phyloP scores from a whole-genome alignment of 2,329 filamentous ascomycete genomes.

The Xylaria digitata region DNA sequence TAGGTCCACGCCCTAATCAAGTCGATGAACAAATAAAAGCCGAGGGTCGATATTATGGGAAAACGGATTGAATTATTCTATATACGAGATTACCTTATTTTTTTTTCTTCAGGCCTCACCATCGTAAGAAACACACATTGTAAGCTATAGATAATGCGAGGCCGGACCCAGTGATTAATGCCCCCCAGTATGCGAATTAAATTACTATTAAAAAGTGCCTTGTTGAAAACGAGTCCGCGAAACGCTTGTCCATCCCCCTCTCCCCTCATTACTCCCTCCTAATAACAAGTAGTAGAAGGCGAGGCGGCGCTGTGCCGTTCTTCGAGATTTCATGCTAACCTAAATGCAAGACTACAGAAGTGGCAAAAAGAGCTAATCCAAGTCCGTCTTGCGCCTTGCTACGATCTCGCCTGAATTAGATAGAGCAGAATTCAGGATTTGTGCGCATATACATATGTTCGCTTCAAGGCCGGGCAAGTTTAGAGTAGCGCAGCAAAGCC shows the following conservation, averaged over 20 bases:
- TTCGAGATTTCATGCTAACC: not conserved
- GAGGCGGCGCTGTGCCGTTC: not conserved
- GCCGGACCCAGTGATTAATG: not conserved
- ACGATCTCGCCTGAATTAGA: not conserved
- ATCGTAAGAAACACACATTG: not conserved
- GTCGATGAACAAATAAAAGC: too few species aligned
- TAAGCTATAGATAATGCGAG: not conserved
- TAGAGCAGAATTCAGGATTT: not conserved
- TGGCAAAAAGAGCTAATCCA: not conserved
- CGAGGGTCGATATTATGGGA: not conserved
- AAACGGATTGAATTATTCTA: slow-evolving; percentile 24
- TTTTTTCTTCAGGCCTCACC: not conserved
- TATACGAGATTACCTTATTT: slow-evolving; percentile 14
- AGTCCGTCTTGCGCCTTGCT: not conserved
- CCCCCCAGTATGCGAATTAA: slow-evolving; percentile 15
- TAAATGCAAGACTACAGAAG: not conserved
- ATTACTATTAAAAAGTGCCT: slow-evolving; percentile 19
- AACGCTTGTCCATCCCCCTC: not conserved
- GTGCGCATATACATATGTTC: not conserved
- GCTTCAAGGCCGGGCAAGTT: slow-evolving; percentile 25
- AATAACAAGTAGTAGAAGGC: not conserved
- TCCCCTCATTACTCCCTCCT: not conserved
- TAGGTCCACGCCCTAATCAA: too few species aligned
- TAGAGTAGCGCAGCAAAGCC: slow-evolving; percentile 47
- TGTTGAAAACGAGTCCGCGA: slow-evolving; percentile 2